A percentile compares a stretch with the other conserved stretches of the same genome.
These are phyloP conservation scores for Plasmodium ovale DNA, from an alignment of 169 alveolate species.

Conservation along the genomic window DNA sequence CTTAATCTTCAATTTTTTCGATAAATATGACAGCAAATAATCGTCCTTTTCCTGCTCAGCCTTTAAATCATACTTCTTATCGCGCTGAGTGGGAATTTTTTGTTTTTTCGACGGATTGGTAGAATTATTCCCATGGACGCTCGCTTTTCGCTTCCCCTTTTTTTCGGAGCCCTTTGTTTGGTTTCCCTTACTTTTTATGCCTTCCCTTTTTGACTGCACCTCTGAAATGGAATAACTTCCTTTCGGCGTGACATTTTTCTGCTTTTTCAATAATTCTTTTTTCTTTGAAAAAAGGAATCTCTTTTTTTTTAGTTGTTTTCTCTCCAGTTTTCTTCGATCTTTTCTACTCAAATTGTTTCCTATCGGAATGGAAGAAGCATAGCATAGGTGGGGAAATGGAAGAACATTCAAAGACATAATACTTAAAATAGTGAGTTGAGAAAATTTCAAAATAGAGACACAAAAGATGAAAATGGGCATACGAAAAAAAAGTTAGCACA, in stretches of 20 bases:
- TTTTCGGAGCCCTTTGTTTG: neutral
- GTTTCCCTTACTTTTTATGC: neutral
- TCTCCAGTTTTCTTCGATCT: conserved; percentile 77
- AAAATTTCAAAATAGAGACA: no score
- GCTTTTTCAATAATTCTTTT: conserved; percentile 13
- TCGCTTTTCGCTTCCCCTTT: conserved; percentile 10
- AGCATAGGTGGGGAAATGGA: conserved; percentile 1
- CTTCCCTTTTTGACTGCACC: neutral
- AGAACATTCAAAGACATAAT: no score
- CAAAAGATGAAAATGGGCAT: no score
- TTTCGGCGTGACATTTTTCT: neutral
- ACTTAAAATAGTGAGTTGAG: no score
- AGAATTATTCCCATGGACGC: conserved; percentile 5
- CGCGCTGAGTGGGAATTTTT: neutral
- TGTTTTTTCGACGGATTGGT: conserved; percentile 14
- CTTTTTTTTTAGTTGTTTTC: conserved; percentile 76
- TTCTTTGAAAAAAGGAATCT: conserved; percentile 78
- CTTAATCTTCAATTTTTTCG: conserved; percentile 64
- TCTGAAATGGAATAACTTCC: neutral
- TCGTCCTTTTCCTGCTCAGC: conserved; percentile 77
- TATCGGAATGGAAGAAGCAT: conserved; percentile 16
- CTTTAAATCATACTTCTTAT: conserved; percentile 30
- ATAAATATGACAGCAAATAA: conserved; percentile 75
- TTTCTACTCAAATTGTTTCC: conserved; percentile 75
- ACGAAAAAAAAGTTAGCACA: no score